Evolutionary conservation across 768 basidiomycete genomes (phyloP).

Genomic region (Pleurotus sapidus): DNA sequence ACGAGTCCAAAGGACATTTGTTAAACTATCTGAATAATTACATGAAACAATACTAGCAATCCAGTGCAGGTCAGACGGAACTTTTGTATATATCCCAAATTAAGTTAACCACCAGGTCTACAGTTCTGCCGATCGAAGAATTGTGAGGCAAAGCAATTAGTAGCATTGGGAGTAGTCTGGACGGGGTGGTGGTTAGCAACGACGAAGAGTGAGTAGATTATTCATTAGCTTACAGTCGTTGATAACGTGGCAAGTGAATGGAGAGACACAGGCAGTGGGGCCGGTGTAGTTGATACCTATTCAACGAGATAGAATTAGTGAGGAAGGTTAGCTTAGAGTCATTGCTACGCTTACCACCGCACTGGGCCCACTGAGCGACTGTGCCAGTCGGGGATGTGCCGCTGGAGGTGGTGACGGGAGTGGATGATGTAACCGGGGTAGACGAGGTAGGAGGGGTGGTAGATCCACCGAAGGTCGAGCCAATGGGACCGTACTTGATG

Average conservation of each 20-base stretch:
- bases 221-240: conserved; percentile 15
- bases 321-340: neutral
- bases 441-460: conserved; percentile 9
- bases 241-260: conserved; percentile 21
- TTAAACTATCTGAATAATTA: too few species aligned
- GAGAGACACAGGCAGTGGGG: conserved; percentile 26
- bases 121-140: too few species aligned
- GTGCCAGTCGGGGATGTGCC: conserved; percentile 22
- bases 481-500: conserved; percentile 51
- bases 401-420: conserved; percentile 17
- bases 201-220: neutral
- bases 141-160: neutral
- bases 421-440: conserved; percentile 2
- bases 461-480: conserved; percentile 33
- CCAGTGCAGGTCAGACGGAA: too few species aligned
- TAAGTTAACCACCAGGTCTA: too few species aligned
- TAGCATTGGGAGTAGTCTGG: conserved; percentile 6
- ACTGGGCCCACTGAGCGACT: conserved; percentile 34
- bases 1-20: too few species aligned
- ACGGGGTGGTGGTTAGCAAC: neutral
- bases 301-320: neutral
- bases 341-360: conserved; percentile 14
- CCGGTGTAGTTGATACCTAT: conserved; percentile 24
- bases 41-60: too few species aligned
- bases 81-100: too few species aligned